A percentile compares a stretch with the other conserved stretches of the same genome.
Conservation (phyloP, 108 stramenopile genomes). For the Skeletonema tropicum region DNA sequence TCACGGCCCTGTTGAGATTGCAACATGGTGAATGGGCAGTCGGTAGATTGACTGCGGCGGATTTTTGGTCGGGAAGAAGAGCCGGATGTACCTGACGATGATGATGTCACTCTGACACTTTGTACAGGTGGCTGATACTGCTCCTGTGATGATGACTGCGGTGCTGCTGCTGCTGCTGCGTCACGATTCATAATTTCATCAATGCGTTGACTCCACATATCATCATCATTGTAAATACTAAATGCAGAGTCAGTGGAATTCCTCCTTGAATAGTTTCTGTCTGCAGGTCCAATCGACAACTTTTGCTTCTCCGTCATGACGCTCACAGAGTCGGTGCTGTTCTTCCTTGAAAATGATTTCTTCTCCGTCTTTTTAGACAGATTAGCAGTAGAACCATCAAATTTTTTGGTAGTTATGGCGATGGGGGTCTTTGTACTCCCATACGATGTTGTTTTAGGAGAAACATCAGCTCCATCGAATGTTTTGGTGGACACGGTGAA, state of each 20-base stretch:
- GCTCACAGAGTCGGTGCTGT: neutral
- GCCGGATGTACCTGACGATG: neutral
- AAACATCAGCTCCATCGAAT: neutral
- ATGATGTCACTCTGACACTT: neutral
- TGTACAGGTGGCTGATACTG: neutral
- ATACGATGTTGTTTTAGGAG: neutral
- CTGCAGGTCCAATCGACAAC: neutral
- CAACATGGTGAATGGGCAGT: neutral
- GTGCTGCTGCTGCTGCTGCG: neutral
- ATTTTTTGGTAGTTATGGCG: neutral
- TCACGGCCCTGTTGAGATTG: slow-evolving; percentile 1
- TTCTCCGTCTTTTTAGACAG: neutral
- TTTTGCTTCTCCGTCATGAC: neutral
- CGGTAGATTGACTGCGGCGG: neutral
- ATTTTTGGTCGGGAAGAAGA: neutral
- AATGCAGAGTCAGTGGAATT: neutral
- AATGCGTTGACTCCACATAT: neutral
- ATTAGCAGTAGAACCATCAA: neutral
- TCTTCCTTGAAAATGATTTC: neutral
- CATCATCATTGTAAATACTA: neutral
- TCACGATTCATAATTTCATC: slow-evolving; percentile 2
- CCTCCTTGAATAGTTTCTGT: neutral
- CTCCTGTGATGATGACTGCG: neutral
- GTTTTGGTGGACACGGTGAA: neutral
- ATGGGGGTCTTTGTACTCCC: neutral